Evolutionary conservation across 1,284 basidiomycete species (phyloP).

Genomic region (Heterobasidion irregulare): DNA sequence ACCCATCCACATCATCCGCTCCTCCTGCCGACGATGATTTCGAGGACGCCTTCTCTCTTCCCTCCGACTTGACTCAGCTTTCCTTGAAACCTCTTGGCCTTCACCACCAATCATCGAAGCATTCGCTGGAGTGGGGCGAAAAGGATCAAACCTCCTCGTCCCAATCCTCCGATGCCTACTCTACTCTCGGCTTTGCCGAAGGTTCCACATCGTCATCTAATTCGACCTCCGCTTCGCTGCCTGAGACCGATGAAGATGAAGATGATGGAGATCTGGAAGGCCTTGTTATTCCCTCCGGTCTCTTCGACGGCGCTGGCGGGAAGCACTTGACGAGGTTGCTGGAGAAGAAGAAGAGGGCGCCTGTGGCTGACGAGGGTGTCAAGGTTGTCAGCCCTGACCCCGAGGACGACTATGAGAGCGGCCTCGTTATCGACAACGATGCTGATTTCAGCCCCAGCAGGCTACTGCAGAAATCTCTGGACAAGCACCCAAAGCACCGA

Average conservation of each 20-base stretch:
- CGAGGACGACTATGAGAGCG: constrained; percentile 77
- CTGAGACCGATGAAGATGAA: constrained; percentile 63
- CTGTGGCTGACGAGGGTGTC: constrained; percentile 34
- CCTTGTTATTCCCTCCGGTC: constrained; percentile 61
- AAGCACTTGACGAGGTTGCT: constrained; percentile 65
- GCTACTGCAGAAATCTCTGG: constrained; percentile 47
- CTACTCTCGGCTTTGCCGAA: constrained; percentile 64
- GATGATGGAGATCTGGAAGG: constrained; percentile 68
- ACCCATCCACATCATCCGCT: constrained; percentile 20
- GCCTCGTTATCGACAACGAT: constrained; percentile 73
- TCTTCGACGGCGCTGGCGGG: constrained; percentile 62
- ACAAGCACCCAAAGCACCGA: constrained; percentile 31
- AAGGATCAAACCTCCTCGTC: constrained; percentile 68
- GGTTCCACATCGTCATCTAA: constrained; percentile 65
- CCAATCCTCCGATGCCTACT: constrained; percentile 76
- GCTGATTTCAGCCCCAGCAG: constrained; percentile 72
- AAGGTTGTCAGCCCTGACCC: constrained; percentile 52
- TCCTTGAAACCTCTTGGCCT: constrained; percentile 62
- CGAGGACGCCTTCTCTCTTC: constrained; percentile 70
- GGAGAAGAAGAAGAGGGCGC: constrained; percentile 64
- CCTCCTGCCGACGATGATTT: constrained; percentile 51
- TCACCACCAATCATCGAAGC: constrained; percentile 62
- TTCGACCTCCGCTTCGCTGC: constrained; percentile 56
- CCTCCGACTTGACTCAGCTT: constrained; percentile 66
- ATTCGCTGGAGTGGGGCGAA: constrained; percentile 77